These are phyloP conservation scores for Russula olivacea DNA, from an alignment of 768 basidiomycete species.

Conservation along the genomic window DNA sequence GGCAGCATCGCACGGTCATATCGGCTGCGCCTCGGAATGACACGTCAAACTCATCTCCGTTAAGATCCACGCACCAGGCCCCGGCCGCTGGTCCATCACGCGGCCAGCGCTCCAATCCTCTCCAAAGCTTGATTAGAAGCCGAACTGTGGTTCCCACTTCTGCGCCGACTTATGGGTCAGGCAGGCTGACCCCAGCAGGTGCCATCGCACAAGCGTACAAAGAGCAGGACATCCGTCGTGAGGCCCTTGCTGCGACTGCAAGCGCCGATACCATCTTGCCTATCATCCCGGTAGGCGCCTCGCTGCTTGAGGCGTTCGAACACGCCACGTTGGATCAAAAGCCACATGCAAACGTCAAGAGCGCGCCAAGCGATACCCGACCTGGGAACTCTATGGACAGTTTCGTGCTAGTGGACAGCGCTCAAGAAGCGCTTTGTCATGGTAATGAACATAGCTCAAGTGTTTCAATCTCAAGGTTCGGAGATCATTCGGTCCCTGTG, in stretches of 20 bases:
- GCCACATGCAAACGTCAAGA: background rate
- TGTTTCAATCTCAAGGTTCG: background rate
- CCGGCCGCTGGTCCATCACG: background rate
- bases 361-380: slow-evolving; percentile 1
- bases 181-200: slow-evolving; percentile 24
- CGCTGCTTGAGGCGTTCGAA: background rate
- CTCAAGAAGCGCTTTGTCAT: background rate
- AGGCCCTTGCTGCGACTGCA: slow-evolving; percentile 20
- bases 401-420: slow-evolving; percentile 13
- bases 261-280: slow-evolving; percentile 4
- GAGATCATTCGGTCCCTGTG: background rate
- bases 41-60: slow-evolving; percentile 3
- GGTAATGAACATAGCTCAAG: background rate
- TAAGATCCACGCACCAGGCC: background rate
- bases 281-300: background rate
- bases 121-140: slow-evolving; percentile 16
- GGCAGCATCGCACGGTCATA: background rate
- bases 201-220: slow-evolving; percentile 25
- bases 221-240: slow-evolving; percentile 23
- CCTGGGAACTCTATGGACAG: slow-evolving; percentile 4
- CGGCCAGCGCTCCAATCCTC: slow-evolving; percentile 2
- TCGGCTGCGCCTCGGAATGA: background rate
- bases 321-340: background rate
- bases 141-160: background rate
- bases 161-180: slow-evolving; percentile 1